A percentile compares a stretch with the other conserved stretches of the same genome.
These are phyloP conservation scores for Ophiosphaerella narmari DNA, from an alignment of 2,329 filamentous ascomycete genomes.

Conservation along the genomic window DNA sequence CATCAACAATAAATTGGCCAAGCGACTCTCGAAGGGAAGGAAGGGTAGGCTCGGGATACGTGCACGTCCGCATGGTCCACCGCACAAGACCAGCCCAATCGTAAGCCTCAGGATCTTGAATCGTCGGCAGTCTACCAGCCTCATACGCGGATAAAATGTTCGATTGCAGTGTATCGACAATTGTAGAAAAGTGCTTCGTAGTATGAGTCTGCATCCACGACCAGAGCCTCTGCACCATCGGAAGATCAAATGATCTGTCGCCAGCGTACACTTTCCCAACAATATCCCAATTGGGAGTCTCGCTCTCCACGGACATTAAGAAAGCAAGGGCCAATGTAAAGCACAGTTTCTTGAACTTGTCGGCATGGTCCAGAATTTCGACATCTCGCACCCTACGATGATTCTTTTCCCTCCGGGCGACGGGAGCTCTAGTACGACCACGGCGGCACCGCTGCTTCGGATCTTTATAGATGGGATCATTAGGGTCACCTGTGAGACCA, in stretches of 20 bases:
- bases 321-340: constrained; percentile 37
- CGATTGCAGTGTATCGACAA: constrained; percentile 68
- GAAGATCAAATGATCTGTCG: constrained; percentile 40
- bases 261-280: constrained; percentile 46
- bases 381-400: constrained; percentile 14
- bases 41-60: constrained; percentile 32
- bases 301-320: constrained; percentile 43
- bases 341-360: constrained; percentile 38
- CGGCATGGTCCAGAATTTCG: constrained; percentile 22
- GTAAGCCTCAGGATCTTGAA: constrained; percentile 67
- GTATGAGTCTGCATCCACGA: constrained; percentile 40
- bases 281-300: constrained; percentile 49
- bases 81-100: constrained; percentile 70
- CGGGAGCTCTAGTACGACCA: constrained; percentile 9
- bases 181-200: constrained; percentile 56
- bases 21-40: constrained; percentile 26
- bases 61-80: constrained; percentile 63
- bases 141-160: constrained; percentile 70
- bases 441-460: constrained; percentile 14
- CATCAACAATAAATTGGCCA: constrained; percentile 27
- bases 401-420: constrained; percentile 16
- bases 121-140: constrained; percentile 60
- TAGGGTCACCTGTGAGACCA: constrained; percentile 39
- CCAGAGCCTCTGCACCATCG: constrained; percentile 46
- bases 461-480: constrained; percentile 32